These are phyloP conservation scores for Globisporangium heterothallicum DNA, from an alignment of 352 stramenopile genomes.

Conservation along the genomic window DNA sequence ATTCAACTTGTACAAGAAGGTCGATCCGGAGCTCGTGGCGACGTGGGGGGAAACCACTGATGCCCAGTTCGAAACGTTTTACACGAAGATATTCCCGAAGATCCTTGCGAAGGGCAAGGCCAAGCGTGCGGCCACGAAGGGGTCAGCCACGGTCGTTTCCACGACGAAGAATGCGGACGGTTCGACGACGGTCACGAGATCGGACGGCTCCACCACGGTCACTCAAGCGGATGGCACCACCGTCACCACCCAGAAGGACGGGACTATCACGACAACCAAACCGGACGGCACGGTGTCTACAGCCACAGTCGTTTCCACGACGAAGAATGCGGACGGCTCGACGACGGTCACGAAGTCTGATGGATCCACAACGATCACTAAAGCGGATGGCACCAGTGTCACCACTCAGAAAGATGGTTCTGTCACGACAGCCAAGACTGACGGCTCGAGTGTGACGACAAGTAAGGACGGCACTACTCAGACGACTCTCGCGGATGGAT, in stretches of 20 bases:
- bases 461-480: background rate
- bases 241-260: constrained; percentile 2
- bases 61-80: constrained; percentile 54
- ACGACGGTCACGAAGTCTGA: constrained; percentile 1
- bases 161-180: constrained; percentile 9
- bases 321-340: constrained; percentile 4
- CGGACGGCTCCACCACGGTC: background rate
- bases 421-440: background rate
- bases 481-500: constrained; percentile 7
- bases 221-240: constrained; percentile 6
- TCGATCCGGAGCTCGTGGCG: constrained; percentile 34
- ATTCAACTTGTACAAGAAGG: constrained; percentile 64
- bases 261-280: background rate
- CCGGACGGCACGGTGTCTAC: background rate
- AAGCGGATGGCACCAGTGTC: constrained; percentile 2
- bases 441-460: constrained; percentile 1
- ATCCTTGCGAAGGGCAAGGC: constrained; percentile 34
- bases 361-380: background rate
- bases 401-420: background rate
- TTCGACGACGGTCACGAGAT: constrained; percentile 2
- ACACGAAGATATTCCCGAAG: constrained; percentile 53
- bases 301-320: background rate
- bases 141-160: background rate
- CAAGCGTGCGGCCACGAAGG: constrained; percentile 9
- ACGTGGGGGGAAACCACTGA: constrained; percentile 35